phyloP scores from a whole-genome alignment of 805 yeast species.

The Zygosaccharomyces pseudorouxii region DNA sequence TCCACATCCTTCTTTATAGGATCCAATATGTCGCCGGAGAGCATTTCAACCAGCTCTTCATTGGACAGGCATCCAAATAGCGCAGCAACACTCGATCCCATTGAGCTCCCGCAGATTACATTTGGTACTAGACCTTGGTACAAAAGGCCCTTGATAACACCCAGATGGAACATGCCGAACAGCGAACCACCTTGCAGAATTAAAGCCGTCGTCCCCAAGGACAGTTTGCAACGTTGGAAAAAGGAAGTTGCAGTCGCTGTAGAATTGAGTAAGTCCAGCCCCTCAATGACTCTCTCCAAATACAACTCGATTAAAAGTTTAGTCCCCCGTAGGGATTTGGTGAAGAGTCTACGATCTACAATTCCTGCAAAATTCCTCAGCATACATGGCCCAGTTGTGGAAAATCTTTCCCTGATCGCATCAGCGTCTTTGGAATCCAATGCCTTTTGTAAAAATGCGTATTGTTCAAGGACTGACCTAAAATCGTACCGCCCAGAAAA shows the following conservation, averaged over 20 bases:
- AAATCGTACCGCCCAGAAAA: conserved; percentile 80
- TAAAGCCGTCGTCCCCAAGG: conserved; percentile 86
- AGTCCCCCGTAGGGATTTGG: conserved; percentile 82
- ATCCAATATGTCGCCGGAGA: conserved; percentile 40
- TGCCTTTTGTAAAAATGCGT: conserved; percentile 58
- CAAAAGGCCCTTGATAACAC: conserved; percentile 82
- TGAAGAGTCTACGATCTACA: conserved; percentile 70
- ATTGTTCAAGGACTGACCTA: conserved; percentile 69
- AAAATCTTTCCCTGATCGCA: conserved; percentile 56
- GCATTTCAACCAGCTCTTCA: conserved; percentile 49
- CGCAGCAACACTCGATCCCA: conserved; percentile 91
- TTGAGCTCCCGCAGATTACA: conserved; percentile 86
- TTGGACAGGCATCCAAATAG: conserved; percentile 71
- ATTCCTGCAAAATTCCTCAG: conserved; percentile 90
- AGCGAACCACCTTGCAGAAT: conserved; percentile 92
- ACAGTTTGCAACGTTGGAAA: conserved; percentile 80
- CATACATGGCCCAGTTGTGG: conserved; percentile 63
- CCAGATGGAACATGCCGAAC: conserved; percentile 90
- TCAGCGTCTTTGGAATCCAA: conserved; percentile 51
- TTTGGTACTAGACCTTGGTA: conserved; percentile 72
- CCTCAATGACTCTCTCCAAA: conserved; percentile 69
- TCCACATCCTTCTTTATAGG: conserved; percentile 55
- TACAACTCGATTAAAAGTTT: conserved; percentile 70
- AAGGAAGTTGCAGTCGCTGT: conserved; percentile 58
- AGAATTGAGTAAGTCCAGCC: conserved; percentile 54